Evolutionary conservation across 306 rosid genomes (phyloP).

Genomic region (Cucurbita argyrosperma): DNA sequence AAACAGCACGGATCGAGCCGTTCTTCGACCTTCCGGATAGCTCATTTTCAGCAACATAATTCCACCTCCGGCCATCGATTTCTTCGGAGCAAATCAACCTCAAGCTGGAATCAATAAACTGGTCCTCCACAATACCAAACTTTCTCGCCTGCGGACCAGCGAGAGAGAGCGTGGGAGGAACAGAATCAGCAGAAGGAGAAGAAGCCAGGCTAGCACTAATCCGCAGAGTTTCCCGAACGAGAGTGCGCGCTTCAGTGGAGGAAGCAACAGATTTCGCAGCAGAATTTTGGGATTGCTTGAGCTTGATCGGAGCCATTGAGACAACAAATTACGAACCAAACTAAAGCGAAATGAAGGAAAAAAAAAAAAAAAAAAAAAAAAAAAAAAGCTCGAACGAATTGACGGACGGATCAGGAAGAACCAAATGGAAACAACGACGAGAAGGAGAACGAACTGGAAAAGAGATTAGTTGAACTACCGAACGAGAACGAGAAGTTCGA

Average conservation of each 20-base stretch:
- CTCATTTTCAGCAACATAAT: slow-evolving; percentile 60
- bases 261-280: slow-evolving; percentile 21
- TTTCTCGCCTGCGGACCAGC: slow-evolving; percentile 12
- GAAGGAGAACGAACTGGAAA: not conserved
- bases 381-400: not conserved
- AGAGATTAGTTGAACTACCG: not conserved
- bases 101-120: slow-evolving; percentile 29
- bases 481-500: not conserved
- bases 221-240: slow-evolving; percentile 78
- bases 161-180: slow-evolving; percentile 4
- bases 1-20: slow-evolving; percentile 54
- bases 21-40: slow-evolving; percentile 33
- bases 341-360: too few relatives aligned
- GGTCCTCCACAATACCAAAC: slow-evolving; percentile 12
- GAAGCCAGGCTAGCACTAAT: slow-evolving; percentile 65
- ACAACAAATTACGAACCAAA: not conserved
- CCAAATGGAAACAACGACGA: not conserved
- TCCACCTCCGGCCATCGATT: slow-evolving; percentile 80
- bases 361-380: too few relatives aligned
- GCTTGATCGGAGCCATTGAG: slow-evolving; percentile 36
- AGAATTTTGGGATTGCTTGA: slow-evolving; percentile 33
- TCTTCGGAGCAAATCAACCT: slow-evolving; percentile 74
- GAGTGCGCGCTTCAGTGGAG: slow-evolving; percentile 41
- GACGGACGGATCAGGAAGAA: not conserved
- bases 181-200: slow-evolving; percentile 20